Evolutionary conservation across 768 basidiomycete genomes (phyloP).

Genomic region (Serendipita sp.): DNA sequence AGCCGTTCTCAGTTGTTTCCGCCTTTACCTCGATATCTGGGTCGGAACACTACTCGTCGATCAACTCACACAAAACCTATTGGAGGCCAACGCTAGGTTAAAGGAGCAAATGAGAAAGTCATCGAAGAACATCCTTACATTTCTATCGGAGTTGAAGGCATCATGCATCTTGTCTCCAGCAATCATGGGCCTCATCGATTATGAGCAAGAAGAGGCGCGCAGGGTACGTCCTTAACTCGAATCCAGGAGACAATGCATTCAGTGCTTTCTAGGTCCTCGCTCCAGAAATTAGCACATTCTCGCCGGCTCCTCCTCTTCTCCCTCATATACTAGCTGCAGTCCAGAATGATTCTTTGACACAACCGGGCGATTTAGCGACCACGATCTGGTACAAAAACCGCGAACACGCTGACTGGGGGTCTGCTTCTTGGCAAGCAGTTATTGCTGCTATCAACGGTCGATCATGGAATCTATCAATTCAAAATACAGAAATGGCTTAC

Average conservation of each 20-base stretch:
- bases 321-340: not conserved
- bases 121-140: not conserved
- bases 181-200: not conserved
- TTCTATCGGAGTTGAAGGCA: not conserved
- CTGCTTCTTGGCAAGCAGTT: not conserved
- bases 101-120: not conserved
- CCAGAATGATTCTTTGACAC: not conserved
- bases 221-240: not conserved
- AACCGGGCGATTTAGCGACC: not conserved
- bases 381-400: constrained; percentile 1
- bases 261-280: not conserved
- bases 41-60: not conserved
- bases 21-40: not conserved
- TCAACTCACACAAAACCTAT: not conserved
- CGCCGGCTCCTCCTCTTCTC: not conserved
- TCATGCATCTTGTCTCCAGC: not conserved
- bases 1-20: not conserved
- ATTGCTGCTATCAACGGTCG: not conserved
- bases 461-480: not conserved
- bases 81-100: not conserved
- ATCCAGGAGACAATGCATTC: not conserved
- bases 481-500: not conserved
- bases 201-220: not conserved
- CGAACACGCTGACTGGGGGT: not conserved
- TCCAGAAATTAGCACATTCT: not conserved